phyloP scores from a whole-genome alignment of 169 alveolate species.

The Eimeria maxima region DNA sequence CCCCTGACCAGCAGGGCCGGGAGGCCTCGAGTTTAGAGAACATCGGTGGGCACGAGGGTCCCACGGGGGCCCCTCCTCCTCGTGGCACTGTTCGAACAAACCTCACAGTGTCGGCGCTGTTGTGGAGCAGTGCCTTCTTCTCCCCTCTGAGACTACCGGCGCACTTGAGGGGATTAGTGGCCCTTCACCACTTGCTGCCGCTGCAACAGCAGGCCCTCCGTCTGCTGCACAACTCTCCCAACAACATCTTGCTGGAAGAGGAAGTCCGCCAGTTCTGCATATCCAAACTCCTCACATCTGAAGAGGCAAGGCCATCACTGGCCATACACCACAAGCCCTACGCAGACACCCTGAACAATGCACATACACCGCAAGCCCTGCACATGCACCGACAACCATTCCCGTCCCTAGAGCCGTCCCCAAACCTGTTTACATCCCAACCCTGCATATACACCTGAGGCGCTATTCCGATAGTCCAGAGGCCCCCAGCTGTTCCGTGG shows the following conservation, averaged over 20 bases:
- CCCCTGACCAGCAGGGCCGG: too few relatives aligned
- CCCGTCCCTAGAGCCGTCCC: too few relatives aligned
- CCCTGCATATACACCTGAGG: neutral
- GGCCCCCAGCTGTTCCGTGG: neutral
- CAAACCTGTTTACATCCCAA: neutral
- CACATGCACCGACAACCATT: neutral
- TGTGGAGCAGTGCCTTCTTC: conserved; percentile 77
- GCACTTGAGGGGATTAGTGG: conserved; percentile 42
- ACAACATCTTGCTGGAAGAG: conserved; percentile 56
- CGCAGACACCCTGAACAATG: neutral
- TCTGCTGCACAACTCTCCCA: conserved; percentile 79
- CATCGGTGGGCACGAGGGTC: neutral
- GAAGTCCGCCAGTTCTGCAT: conserved; percentile 73
- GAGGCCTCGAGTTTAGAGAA: too few relatives aligned
- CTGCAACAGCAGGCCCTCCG: conserved; percentile 70
- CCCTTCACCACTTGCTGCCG: conserved; percentile 76
- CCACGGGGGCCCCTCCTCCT: neutral
- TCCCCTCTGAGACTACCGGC: conserved; percentile 59
- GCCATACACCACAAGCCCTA: neutral
- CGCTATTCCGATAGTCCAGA: neutral
- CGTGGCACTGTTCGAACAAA: conserved; percentile 18
- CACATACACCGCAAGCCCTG: neutral
- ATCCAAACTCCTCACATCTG: conserved; percentile 52
- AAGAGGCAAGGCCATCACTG: conserved; percentile 1
- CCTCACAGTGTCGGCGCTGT: conserved; percentile 74